Percentiles rank a stretch among this genome's conserved stretches.
Evolutionary conservation across 345 rosid species (phyloP).

Genomic region (Erysimum cheiranthoides): DNA sequence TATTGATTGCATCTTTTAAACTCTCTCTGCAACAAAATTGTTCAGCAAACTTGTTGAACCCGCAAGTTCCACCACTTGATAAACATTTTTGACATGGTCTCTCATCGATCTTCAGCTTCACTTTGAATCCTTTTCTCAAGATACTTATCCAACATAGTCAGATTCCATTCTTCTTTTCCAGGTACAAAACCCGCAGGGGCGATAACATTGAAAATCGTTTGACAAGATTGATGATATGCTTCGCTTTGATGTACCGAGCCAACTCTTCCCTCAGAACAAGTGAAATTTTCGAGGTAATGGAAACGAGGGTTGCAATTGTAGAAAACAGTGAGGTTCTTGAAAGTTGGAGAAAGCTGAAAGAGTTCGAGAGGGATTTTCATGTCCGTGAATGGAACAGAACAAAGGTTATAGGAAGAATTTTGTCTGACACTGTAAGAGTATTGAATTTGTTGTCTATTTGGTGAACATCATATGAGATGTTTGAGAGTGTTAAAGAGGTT

Average conservation of each 20-base stretch:
- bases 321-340: too few species aligned
- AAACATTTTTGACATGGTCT: constrained; percentile 20
- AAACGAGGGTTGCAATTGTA: too few species aligned
- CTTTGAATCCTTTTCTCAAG: constrained; percentile 37
- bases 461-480: background rate
- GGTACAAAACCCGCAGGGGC: background rate
- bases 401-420: background rate
- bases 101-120: constrained; percentile 37
- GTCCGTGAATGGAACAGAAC: background rate
- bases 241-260: too few species aligned
- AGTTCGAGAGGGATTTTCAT: too few species aligned
- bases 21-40: background rate
- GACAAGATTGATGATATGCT: background rate
- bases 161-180: too few species aligned
- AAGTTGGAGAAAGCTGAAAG: too few species aligned
- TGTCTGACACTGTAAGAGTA: background rate
- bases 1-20: too few species aligned
- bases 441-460: background rate
- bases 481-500: background rate
- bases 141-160: too few species aligned
- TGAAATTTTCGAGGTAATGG: too few species aligned
- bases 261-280: too few species aligned
- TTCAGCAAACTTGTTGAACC: background rate
- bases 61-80: constrained; percentile 23
- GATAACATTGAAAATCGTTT: background rate